Conservation (phyloP, 176 grass and related monocot species). For the Oryza coarctata region DNA sequence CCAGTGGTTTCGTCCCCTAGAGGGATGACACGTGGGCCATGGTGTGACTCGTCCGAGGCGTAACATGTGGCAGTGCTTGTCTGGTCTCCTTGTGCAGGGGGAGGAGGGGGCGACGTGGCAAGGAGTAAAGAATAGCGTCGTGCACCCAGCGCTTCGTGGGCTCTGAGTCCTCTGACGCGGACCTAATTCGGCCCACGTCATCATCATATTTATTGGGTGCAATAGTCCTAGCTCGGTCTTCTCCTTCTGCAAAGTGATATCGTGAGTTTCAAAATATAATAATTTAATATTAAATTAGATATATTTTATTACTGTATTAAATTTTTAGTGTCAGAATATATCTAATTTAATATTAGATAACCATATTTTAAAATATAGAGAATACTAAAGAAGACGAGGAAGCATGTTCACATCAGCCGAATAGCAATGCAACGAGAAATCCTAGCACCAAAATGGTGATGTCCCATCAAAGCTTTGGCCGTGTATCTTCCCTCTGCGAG, state of each 20-base stretch:
- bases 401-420: neutral
- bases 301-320: too few relatives aligned
- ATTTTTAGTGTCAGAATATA: too few relatives aligned
- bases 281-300: too few relatives aligned
- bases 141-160: neutral
- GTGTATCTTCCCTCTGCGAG: neutral
- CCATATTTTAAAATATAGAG: too few relatives aligned
- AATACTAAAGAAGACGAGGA: too few relatives aligned
- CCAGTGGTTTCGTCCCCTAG: neutral
- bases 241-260: too few relatives aligned
- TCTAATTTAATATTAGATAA: too few relatives aligned
- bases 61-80: neutral
- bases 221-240: too few relatives aligned
- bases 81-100: neutral
- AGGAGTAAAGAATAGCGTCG: neutral
- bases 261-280: too few relatives aligned
- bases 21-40: conserved; percentile 26
- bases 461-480: neutral
- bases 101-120: neutral
- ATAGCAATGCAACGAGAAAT: neutral
- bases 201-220: too few relatives aligned
- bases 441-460: neutral
- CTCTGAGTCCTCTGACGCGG: neutral
- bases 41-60: neutral
- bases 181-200: neutral